A percentile compares a stretch with the other conserved stretches of the same genome.
Evolutionary conservation across 305 asterid genomes (phyloP).

Genomic region (Fraxinus paxiana): DNA sequence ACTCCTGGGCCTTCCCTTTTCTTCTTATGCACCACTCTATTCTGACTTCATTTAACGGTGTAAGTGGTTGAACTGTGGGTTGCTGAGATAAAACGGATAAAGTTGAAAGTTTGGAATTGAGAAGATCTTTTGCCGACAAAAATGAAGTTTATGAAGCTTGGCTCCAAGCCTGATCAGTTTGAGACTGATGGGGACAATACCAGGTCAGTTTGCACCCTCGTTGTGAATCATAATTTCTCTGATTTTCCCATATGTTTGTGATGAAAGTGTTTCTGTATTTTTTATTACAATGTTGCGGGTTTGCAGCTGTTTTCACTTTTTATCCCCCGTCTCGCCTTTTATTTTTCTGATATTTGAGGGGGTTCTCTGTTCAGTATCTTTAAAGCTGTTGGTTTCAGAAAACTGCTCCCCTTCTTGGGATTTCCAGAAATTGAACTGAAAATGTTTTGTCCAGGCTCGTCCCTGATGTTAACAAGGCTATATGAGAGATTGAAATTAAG

Average conservation of each 20-base stretch:
- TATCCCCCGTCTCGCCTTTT: background rate
- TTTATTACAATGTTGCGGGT: background rate
- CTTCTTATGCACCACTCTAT: conserved; percentile 3
- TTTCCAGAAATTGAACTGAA: background rate
- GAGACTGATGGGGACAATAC: conserved; percentile 69
- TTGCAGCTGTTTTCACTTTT: background rate
- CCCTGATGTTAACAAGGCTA: background rate
- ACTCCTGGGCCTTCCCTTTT: conserved; percentile 10
- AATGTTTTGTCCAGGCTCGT: background rate
- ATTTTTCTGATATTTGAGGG: background rate
- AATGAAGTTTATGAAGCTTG: conserved; percentile 96
- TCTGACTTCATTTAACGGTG: background rate
- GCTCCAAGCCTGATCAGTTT: conserved; percentile 86
- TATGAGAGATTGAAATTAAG: background rate
- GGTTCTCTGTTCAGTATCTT: background rate
- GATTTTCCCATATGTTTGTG: background rate
- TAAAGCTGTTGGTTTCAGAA: background rate
- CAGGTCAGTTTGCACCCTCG: conserved; percentile 43
- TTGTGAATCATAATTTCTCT: background rate
- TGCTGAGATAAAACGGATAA: background rate
- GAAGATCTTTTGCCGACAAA: conserved; percentile 19
- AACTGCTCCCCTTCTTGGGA: background rate
- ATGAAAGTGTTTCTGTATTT: background rate
- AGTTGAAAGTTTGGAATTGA: conserved; percentile 16
- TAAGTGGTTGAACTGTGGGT: conserved; percentile 5